These are phyloP conservation scores for Symmetrospora coprosmae DNA, from an alignment of 768 basidiomycete genomes.

Conservation along the genomic window DNA sequence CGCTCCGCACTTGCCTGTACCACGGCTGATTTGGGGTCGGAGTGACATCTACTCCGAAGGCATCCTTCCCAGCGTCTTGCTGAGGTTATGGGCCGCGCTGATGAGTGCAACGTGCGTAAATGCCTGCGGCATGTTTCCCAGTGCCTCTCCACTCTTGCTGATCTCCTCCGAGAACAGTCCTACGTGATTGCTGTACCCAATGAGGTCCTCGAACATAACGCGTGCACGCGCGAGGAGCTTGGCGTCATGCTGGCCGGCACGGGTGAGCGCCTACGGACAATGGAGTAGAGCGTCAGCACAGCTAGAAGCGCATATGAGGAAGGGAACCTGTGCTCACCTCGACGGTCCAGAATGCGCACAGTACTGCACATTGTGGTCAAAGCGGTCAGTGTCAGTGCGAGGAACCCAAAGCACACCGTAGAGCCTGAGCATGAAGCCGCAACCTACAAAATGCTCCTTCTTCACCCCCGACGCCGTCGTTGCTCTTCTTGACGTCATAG, in stretches of 20 bases:
- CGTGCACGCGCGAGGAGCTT: conserved; percentile 54
- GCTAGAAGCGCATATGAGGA: too few species aligned
- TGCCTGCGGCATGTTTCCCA: conserved; percentile 37
- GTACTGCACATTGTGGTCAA: conserved; percentile 35
- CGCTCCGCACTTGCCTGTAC: too few species aligned
- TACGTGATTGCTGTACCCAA: conserved; percentile 25
- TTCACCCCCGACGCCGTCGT: conserved; percentile 89
- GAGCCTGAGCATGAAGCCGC: background rate
- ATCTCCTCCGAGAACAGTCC: conserved; percentile 19
- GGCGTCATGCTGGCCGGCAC: conserved; percentile 65
- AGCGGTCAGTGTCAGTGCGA: background rate
- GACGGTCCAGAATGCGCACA: conserved; percentile 48
- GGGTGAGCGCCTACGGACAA: conserved; percentile 74
- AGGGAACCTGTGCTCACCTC: too few species aligned
- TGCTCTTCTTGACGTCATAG: conserved; percentile 69
- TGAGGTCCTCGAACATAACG: conserved; percentile 35
- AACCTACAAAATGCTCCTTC: conserved; percentile 49
- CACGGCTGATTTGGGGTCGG: too few species aligned
- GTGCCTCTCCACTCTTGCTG: conserved; percentile 14
- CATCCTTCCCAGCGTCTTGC: too few species aligned
- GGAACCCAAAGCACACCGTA: too few species aligned
- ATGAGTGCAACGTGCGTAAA: conserved; percentile 38
- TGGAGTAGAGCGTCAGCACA: too few species aligned
- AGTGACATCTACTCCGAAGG: too few species aligned
- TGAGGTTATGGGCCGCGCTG: conserved; percentile 36